Evolutionary conservation across 345 rosid species (phyloP).

Genomic region (Gynandropsis gynandra): DNA sequence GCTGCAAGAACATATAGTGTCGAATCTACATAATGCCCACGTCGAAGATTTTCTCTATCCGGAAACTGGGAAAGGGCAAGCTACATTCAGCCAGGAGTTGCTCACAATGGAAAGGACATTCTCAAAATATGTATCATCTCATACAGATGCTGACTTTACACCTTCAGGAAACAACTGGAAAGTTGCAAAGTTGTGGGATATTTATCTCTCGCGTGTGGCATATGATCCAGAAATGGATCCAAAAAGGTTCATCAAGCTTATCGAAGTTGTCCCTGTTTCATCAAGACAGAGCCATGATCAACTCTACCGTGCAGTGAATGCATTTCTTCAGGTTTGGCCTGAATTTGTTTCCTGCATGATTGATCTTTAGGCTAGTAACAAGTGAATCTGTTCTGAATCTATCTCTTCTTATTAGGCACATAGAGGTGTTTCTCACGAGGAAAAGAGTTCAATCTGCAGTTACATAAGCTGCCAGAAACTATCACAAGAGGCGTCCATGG

Average conservation of each 20-base stretch:
- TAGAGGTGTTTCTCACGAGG: conserved; percentile 47
- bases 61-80: conserved; percentile 18
- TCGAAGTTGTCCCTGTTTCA: conserved; percentile 51
- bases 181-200: conserved; percentile 61
- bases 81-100: conserved; percentile 43
- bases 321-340: conserved; percentile 51
- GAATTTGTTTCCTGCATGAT: not conserved
- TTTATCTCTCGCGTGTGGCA: conserved; percentile 39
- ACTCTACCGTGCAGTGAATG: conserved; percentile 55
- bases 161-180: conserved; percentile 35
- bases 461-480: conserved; percentile 68
- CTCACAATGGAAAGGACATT: conserved; percentile 50
- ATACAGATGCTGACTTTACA: conserved; percentile 28
- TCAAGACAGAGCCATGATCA: conserved; percentile 58
- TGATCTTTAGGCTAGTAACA: not conserved
- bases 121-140: conserved; percentile 35
- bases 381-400: not conserved
- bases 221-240: conserved; percentile 39
- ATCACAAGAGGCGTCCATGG: conserved; percentile 61
- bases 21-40: conserved; percentile 44
- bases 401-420: conserved; percentile 38
- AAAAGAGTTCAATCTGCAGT: conserved; percentile 54
- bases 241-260: conserved; percentile 42
- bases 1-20: conserved; percentile 53
- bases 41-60: conserved; percentile 52